A percentile compares a stretch with the other conserved stretches of the same genome.
phyloP scores from a whole-genome alignment of 139 green algal species.

The Chlorella sorokiniana region DNA sequence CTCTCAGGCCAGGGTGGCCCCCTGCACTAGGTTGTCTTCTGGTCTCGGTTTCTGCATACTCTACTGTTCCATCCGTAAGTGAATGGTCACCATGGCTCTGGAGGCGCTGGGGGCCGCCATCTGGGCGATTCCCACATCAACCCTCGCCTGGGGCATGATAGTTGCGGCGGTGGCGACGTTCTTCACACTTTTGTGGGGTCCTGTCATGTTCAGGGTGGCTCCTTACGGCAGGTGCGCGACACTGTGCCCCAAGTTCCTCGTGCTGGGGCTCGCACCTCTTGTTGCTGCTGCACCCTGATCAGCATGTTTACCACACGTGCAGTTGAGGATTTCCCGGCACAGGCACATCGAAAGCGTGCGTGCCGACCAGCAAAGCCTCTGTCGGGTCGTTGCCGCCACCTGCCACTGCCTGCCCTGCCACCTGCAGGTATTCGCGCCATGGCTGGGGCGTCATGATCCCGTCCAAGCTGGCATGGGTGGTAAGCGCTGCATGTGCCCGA shows the following conservation, averaged over 20 bases:
- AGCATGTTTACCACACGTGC: too few species aligned
- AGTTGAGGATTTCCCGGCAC: too few species aligned
- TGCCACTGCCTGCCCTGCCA: neutral
- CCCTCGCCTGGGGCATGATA: slow-evolving; percentile 18
- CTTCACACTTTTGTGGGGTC: slow-evolving; percentile 4
- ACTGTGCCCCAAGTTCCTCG: too few species aligned
- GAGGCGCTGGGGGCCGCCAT: neutral
- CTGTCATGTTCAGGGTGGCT: neutral
- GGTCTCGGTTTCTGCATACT: too few species aligned
- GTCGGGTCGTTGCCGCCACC: neutral
- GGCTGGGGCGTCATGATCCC: slow-evolving; percentile 34
- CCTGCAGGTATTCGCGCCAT: slow-evolving; percentile 24
- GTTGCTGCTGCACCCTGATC: too few species aligned
- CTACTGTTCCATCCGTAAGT: too few species aligned
- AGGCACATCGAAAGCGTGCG: neutral
- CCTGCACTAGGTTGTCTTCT: too few species aligned
- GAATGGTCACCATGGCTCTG: neutral
- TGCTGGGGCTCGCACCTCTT: too few species aligned
- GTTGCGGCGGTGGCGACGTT: neutral
- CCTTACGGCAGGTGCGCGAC: slow-evolving; percentile 33
- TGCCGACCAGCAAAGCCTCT: neutral
- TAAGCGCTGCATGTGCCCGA: neutral
- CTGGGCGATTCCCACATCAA: slow-evolving; percentile 5
- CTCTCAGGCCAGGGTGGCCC: too few species aligned
- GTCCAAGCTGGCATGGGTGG: slow-evolving; percentile 28